Conservation (phyloP, 257 asterid genomes). For the Ocimum tenuiflorum region DNA sequence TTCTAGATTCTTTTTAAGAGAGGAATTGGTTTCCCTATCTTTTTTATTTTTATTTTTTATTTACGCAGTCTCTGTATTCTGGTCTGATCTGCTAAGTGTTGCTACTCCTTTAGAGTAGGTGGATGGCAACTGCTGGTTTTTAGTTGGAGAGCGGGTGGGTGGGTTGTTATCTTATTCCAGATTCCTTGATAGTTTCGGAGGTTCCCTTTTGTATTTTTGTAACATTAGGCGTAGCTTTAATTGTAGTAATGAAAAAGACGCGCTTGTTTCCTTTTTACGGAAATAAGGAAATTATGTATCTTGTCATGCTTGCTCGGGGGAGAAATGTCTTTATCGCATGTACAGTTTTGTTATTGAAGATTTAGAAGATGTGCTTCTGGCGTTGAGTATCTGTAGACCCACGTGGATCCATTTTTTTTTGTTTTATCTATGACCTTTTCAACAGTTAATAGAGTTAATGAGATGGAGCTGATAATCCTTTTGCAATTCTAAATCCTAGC, state of each 20-base stretch:
- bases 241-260: not conserved
- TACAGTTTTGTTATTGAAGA: not conserved
- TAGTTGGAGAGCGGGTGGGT: not conserved
- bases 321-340: not conserved
- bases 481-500: not conserved
- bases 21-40: no score
- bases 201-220: not conserved
- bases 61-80: no score
- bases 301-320: not conserved
- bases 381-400: not conserved
- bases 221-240: not conserved
- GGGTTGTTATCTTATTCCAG: not conserved
- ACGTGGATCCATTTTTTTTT: constrained; percentile 3
- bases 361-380: not conserved
- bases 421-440: no score
- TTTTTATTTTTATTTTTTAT: no score
- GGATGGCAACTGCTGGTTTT: not conserved
- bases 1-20: no score
- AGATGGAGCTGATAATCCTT: not conserved
- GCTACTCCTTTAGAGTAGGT: not conserved
- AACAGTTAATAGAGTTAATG: not conserved
- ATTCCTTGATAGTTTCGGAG: not conserved
- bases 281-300: not conserved
- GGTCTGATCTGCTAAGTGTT: not conserved
- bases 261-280: not conserved